These are phyloP conservation scores for Plasmodium vivax DNA, from an alignment of 169 alveolate species.

Conservation along the genomic window DNA sequence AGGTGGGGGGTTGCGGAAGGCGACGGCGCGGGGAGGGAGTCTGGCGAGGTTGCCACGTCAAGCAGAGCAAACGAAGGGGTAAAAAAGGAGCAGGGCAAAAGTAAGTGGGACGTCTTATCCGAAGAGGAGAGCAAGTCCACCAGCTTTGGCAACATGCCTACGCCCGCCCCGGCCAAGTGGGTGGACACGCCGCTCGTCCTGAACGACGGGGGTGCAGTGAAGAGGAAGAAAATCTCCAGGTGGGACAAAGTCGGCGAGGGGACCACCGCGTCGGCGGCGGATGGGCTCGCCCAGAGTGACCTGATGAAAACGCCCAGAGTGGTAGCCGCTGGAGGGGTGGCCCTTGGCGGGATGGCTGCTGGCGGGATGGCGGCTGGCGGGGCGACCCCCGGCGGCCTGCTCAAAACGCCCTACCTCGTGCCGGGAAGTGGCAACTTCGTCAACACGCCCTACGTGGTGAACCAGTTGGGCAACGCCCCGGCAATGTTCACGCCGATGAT, in stretches of 20 bases:
- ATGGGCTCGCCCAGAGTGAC: conserved; percentile 18
- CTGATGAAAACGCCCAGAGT: neutral
- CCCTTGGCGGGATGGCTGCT: neutral
- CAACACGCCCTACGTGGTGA: conserved; percentile 12
- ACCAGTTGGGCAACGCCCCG: neutral
- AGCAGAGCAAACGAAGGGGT: conserved; percentile 75
- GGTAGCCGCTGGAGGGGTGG: neutral
- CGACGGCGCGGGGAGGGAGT: conserved; percentile 33
- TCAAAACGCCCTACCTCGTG: conserved; percentile 4
- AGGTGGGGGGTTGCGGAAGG: neutral
- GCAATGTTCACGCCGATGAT: conserved; percentile 3
- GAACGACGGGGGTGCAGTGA: conserved; percentile 1
- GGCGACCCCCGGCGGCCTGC: neutral
- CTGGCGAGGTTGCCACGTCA: conserved; percentile 66
- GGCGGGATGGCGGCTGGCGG: neutral
- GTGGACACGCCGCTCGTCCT: conserved; percentile 8
- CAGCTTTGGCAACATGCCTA: conserved; percentile 13
- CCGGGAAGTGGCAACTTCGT: neutral
- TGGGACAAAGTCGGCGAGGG: conserved; percentile 73
- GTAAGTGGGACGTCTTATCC: conserved; percentile 26
- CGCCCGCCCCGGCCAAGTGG: conserved; percentile 32
- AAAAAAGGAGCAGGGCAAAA: conserved; percentile 22
- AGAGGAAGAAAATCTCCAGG: conserved; percentile 18
- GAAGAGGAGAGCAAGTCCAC: neutral
- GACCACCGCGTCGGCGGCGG: neutral